Percentiles rank a stretch among this genome's conserved stretches.
Evolutionary conservation across 2,329 filamentous ascomycete genomes (phyloP).

Genomic region (Talaromyces atroroseus): DNA sequence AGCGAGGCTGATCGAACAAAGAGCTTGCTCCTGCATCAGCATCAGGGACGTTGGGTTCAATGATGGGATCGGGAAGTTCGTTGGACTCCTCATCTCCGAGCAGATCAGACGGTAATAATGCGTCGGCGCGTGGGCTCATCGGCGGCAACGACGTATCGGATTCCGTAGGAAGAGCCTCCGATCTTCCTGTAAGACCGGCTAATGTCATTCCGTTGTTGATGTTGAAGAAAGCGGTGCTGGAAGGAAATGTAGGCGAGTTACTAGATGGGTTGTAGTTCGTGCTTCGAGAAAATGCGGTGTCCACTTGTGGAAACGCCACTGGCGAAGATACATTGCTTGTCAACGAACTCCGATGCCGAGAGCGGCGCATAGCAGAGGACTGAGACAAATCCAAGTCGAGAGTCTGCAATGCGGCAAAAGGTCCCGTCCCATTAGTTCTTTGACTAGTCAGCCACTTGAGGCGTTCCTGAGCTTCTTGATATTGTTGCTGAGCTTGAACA

Average conservation of each 20-base stretch:
- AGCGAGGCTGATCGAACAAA: slow-evolving; percentile 25
- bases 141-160: slow-evolving; percentile 52
- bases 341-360: slow-evolving; percentile 43
- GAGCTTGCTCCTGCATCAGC: slow-evolving; percentile 15
- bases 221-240: slow-evolving; percentile 52
- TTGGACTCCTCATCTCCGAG: slow-evolving; percentile 51
- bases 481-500: slow-evolving; percentile 39
- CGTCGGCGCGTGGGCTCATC: slow-evolving; percentile 60
- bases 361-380: slow-evolving; percentile 37
- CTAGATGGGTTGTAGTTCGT: slow-evolving; percentile 46
- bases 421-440: slow-evolving; percentile 30
- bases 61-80: slow-evolving; percentile 27
- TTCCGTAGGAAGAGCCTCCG: slow-evolving; percentile 43
- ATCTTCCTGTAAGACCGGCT: slow-evolving; percentile 36
- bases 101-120: slow-evolving; percentile 56
- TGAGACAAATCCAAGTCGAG: slow-evolving; percentile 39
- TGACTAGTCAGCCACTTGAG: slow-evolving; percentile 40
- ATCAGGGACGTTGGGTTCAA: slow-evolving; percentile 23
- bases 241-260: slow-evolving; percentile 49
- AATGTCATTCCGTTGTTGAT: slow-evolving; percentile 59
- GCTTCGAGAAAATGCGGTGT: slow-evolving; percentile 34
- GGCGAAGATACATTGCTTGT: slow-evolving; percentile 45
- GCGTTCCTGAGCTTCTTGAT: slow-evolving; percentile 43
- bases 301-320: slow-evolving; percentile 36
- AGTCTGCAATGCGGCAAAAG: slow-evolving; percentile 36